Base-by-base conservation (phyloP, 1,139 yeast species). In the Debaryomyces singareniensis region DNA sequence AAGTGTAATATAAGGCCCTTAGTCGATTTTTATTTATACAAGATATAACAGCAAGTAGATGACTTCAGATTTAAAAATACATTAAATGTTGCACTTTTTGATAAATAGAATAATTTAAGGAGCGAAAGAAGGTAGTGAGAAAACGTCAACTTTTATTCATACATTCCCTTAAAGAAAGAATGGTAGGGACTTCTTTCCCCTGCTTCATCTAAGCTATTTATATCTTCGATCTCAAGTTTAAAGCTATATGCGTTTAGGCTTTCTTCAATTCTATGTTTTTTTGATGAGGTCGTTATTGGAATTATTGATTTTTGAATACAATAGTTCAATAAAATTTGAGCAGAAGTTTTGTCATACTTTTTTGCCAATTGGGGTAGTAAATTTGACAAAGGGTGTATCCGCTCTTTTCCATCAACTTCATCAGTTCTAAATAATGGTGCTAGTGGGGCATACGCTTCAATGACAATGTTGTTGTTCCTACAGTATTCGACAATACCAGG, bases 221-320 rank as follows among this genome's bases (percentile, higher is more conserved):
- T 34, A 27, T 44, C 49, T 15, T 42, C 45, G 3, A 25, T 25
- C 10, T 40, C 33, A 29, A 45, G 39, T 27, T 40, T 37, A 26
- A 45, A 45, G 25, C 41, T 43, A 29, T 37, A 42, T 26, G 44
- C 33, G 5, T 40, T 43, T 20, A 78, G 62, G 5, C 78, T 70
- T 40, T 77, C 71, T 31, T 58, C 53, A 36, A 80, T 66, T 53
- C 94, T 69, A 25, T 67, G 69, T 13, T 54, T 55, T 42, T 78
- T 75, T 4, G 79, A 66, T 15, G 85, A 73, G 2, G 94, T 82
- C 14, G 93, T 83, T 20, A 84, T 61, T 6, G 94, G 89, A 28
- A 83, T 47, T 20, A 56, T 41, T 2, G 54, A 53, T 29, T 43
- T 45, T 27, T 58, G 56, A 28, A 55, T 43, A 4, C 55, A 53